Base-by-base conservation (phyloP, 306 rosid species). In the Quercus parvula region DNA sequence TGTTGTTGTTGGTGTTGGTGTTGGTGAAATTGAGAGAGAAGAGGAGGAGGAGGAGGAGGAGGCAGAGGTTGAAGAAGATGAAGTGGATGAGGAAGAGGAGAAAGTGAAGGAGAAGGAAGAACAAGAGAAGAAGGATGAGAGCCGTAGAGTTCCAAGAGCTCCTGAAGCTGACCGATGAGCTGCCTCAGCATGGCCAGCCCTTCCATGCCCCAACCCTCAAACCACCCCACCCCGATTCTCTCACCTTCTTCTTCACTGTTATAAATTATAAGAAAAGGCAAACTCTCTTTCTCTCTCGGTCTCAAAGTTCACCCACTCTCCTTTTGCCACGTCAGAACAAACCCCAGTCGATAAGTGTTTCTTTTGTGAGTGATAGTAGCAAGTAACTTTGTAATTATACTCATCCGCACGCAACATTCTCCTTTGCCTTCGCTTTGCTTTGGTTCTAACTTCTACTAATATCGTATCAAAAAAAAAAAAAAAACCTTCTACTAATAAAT, bases 171-270 rank as follows among this genome's bases (percentile, higher is more conserved):
- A 91, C 86, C 90, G 90, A 94, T 90, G 61, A 90, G 86, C 81
- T 94, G 94, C 90, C 91, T 88, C 85, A 89, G 89, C 94, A 87
- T 92, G 86, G 90, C 91, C 87, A 85, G 77, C 83, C 85, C 97
- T 90, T 90, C 98, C 97, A 87, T 86, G 84, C 87, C 90, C 73
- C 73, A 81, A 74, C 41, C 77, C 87, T 89, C 80, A 68, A 81
- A 70, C 41, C 77, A 57, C 55, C 24, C 70, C 80, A n/a, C 63
- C 79, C 56, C 84, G 66, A 73, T 74, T 58, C 61, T 63, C 22
- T 33, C 84, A 66, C 58, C 18, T 51, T 56, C 81, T 8, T 27
- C 11, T 20, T 4, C 61, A 27, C 61, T 54, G 19, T 59, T 28
- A 31, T 22, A 24, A 51, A 41, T 18, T 30, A 28, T 6, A 64